Evolutionary conservation across 441 rosid genomes (phyloP).

Genomic region (Euphorbia schlechtendalii): DNA sequence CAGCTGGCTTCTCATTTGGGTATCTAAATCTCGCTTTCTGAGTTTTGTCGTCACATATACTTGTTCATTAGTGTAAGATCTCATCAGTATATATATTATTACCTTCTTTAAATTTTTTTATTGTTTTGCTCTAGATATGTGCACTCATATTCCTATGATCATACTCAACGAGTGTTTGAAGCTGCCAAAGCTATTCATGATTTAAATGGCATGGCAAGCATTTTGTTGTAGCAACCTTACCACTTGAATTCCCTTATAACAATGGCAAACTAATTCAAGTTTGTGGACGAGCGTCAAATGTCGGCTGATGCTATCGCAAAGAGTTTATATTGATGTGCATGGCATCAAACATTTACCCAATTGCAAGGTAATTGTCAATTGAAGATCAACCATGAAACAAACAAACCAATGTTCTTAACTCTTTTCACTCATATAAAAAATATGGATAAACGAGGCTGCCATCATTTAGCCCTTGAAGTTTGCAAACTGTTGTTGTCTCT

Average conservation of each 20-base stretch:
- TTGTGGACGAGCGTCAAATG: slow-evolving; percentile 77
- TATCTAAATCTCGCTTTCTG: not conserved
- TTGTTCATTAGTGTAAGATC: not conserved
- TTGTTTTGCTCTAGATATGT: slow-evolving; percentile 35
- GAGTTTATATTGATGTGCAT: slow-evolving; percentile 83
- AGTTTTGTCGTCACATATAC: not conserved
- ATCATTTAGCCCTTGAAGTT: slow-evolving; percentile 80
- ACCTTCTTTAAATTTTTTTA: slow-evolving; percentile 1
- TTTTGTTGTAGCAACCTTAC: slow-evolving; percentile 60
- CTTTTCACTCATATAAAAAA: slow-evolving; percentile 84
- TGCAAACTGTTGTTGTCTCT: slow-evolving; percentile 85
- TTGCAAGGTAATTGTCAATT: slow-evolving; percentile 71
- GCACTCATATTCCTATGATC: slow-evolving; percentile 54
- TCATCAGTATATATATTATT: no score
- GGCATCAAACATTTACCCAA: slow-evolving; percentile 80
- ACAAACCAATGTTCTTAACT: slow-evolving; percentile 63
- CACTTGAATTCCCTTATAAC: slow-evolving; percentile 83
- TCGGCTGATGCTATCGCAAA: slow-evolving; percentile 75
- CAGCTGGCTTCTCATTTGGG: no score
- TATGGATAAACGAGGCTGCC: slow-evolving; percentile 89
- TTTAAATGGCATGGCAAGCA: slow-evolving; percentile 67
- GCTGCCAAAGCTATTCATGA: slow-evolving; percentile 84
- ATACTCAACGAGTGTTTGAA: slow-evolving; percentile 70
- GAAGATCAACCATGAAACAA: slow-evolving; percentile 64
- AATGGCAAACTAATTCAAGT: slow-evolving; percentile 82